These are phyloP conservation scores for Pseudozyma sp. DNA, from an alignment of 1,284 basidiomycete species.

Conservation along the genomic window DNA sequence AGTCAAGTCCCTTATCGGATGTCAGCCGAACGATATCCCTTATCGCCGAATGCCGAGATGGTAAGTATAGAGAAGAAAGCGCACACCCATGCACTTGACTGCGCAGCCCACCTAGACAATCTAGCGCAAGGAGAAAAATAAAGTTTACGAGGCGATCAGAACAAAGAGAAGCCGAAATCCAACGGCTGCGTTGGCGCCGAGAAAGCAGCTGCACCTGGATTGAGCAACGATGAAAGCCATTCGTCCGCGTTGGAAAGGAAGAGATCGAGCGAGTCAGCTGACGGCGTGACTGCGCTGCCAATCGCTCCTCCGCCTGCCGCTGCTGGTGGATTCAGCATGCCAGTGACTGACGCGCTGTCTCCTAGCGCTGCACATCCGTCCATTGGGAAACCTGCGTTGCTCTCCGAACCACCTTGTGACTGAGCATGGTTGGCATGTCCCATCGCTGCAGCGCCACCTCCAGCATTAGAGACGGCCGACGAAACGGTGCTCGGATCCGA, in stretches of 20 bases:
- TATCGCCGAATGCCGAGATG: no score
- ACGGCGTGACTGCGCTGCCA: constrained; percentile 21
- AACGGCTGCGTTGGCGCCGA: constrained; percentile 30
- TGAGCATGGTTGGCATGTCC: constrained; percentile 1
- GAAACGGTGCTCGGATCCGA: constrained; percentile 24
- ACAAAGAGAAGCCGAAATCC: constrained; percentile 41
- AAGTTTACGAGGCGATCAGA: constrained; percentile 6
- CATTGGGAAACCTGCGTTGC: neutral
- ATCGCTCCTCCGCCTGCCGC: neutral
- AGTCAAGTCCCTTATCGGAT: no score
- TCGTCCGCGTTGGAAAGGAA: constrained; percentile 46
- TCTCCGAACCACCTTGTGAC: constrained; percentile 7
- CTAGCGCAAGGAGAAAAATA: neutral
- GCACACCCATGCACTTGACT: no score
- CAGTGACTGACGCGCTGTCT: constrained; percentile 5
- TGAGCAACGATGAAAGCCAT: constrained; percentile 44
- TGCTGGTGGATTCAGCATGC: constrained; percentile 7
- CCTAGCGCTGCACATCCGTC: constrained; percentile 2
- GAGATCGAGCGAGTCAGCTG: constrained; percentile 39
- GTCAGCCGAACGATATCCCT: no score
- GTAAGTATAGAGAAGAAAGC: no score
- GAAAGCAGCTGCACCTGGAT: constrained; percentile 36
- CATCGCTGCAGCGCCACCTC: neutral
- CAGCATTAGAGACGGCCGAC: constrained; percentile 10
- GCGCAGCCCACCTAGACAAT: no score